Evolutionary conservation across 768 basidiomycete genomes (phyloP).

Genomic region (Boletus rubroflammeus): DNA sequence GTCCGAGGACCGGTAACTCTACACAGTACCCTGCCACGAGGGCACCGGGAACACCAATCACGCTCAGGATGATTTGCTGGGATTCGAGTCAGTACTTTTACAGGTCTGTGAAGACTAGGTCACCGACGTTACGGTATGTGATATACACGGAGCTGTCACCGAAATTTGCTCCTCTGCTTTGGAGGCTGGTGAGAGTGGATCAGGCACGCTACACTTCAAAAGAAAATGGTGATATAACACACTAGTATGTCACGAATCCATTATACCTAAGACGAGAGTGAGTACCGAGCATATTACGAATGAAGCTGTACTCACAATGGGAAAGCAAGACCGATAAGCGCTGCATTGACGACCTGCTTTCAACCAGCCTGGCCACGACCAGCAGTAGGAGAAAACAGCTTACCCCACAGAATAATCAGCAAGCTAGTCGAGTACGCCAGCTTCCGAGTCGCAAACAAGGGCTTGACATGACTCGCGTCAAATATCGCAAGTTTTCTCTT

Average conservation of each 20-base stretch:
- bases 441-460: slow-evolving; percentile 48
- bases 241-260: slow-evolving; percentile 54
- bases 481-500: slow-evolving; percentile 39
- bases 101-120: neutral
- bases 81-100: slow-evolving; percentile 5
- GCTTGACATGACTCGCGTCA: slow-evolving; percentile 41
- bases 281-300: neutral
- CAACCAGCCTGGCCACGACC: neutral
- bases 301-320: slow-evolving; percentile 45
- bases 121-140: slow-evolving; percentile 65
- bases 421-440: slow-evolving; percentile 49
- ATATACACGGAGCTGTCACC: slow-evolving; percentile 68
- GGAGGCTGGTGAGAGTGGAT: slow-evolving; percentile 40
- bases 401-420: slow-evolving; percentile 53
- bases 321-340: slow-evolving; percentile 73
- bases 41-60: slow-evolving; percentile 56
- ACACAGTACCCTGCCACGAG: slow-evolving; percentile 52
- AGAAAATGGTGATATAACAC: neutral
- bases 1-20: slow-evolving; percentile 47
- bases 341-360: slow-evolving; percentile 31
- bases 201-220: neutral
- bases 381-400: neutral
- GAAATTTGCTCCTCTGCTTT: slow-evolving; percentile 63
- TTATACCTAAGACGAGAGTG: slow-evolving; percentile 38
- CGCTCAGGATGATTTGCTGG: slow-evolving; percentile 54